phyloP scores from a whole-genome alignment of 1,284 basidiomycete species.

The Apiotrichum brassicae region DNA sequence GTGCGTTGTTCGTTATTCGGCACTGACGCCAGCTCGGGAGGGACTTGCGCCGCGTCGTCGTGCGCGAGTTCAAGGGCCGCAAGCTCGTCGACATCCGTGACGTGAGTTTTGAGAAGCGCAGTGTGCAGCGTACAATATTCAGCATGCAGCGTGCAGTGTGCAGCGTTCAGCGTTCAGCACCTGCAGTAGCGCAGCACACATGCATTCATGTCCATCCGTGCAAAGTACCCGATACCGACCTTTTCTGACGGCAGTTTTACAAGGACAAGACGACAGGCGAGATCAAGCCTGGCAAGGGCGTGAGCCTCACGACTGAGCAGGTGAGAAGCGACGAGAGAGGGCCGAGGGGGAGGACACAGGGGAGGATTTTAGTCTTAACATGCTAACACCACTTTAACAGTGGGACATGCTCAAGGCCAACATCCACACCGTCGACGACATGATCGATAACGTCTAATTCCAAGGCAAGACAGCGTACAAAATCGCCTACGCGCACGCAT shows the following conservation, averaged over 20 bases:
- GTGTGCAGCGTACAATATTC: too few species aligned
- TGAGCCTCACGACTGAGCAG: constrained; percentile 64
- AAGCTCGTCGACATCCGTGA: constrained; percentile 69
- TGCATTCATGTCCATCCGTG: too few species aligned
- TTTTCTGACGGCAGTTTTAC: too few species aligned
- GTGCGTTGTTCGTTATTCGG: not conserved
- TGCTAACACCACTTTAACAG: constrained; percentile 4
- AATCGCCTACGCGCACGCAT: too few species aligned
- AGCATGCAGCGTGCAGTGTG: too few species aligned
- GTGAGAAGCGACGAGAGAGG: constrained; percentile 44
- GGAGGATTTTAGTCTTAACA: too few species aligned
- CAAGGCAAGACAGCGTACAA: too few species aligned
- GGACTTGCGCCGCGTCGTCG: constrained; percentile 63
- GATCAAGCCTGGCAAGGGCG: constrained; percentile 73
- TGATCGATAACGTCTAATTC: constrained; percentile 9
- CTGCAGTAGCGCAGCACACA: too few species aligned
- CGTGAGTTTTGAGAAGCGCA: constrained; percentile 30
- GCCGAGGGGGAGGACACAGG: too few species aligned
- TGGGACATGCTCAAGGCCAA: constrained; percentile 21
- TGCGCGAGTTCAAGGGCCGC: constrained; percentile 64
- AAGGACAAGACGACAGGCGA: constrained; percentile 52
- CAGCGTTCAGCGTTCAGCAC: too few species aligned
- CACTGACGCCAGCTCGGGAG: constrained; percentile 4
- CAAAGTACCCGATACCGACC: too few species aligned
- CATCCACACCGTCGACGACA: constrained; percentile 14